Evolutionary conservation across 1,139 yeast species (phyloP).

Genomic region (Blastobotrys petasosporus): DNA sequence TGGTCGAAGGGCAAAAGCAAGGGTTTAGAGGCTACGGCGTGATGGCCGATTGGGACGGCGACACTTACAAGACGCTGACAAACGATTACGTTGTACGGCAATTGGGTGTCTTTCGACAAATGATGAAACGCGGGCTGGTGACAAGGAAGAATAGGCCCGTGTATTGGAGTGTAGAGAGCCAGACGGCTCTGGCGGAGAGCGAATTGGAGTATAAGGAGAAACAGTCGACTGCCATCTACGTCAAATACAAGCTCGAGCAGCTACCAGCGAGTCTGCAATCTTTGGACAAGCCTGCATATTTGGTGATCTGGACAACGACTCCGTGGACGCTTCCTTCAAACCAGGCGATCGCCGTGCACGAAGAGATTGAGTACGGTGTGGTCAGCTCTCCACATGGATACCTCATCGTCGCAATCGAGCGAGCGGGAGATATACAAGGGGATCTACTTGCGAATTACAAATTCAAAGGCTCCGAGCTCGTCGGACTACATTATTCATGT

Average conservation of each 20-base stretch:
- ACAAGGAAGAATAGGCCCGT: constrained; percentile 89
- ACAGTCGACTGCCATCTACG: constrained; percentile 62
- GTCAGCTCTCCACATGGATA: constrained; percentile 35
- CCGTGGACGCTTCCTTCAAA: constrained; percentile 97
- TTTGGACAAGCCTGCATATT: constrained; percentile 15
- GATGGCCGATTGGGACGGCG: constrained; percentile 72
- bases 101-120: constrained; percentile 57
- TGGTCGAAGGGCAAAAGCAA: constrained; percentile 56
- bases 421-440: constrained; percentile 12
- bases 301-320: constrained; percentile 88
- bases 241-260: constrained; percentile 51
- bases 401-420: constrained; percentile 30
- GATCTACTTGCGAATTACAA: constrained; percentile 12
- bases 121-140: constrained; percentile 63
- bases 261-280: constrained; percentile 13
- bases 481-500: constrained; percentile 47
- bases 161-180: constrained; percentile 94
- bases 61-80: constrained; percentile 62
- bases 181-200: constrained; percentile 93
- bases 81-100: constrained; percentile 70
- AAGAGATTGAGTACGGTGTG: constrained; percentile 51
- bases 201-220: constrained; percentile 83
- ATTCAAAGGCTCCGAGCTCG: constrained; percentile 43
- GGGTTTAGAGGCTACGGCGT: constrained; percentile 69
- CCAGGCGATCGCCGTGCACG: constrained; percentile 70